Base-by-base conservation (phyloP, 2,329 filamentous ascomycete genomes). In the Bisporella sp. region DNA sequence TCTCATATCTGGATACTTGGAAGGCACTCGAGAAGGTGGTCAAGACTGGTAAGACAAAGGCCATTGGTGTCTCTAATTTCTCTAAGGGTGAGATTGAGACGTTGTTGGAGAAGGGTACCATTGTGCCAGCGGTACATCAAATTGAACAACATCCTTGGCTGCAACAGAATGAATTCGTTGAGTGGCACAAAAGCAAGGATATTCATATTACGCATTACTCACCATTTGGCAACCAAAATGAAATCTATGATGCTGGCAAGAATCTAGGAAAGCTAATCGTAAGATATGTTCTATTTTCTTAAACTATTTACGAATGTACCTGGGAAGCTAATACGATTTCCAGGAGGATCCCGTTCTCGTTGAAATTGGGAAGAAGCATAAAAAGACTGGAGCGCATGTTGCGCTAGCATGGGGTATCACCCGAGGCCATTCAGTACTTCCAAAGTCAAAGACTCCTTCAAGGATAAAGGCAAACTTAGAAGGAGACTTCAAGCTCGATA, bases 51-150 rank as follows among this genome's bases (percentile, higher is more conserved):
- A 74, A 78, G 57, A 73, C 75, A 4, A 73, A 71, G 53, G 69
- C 78, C 52, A 81, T 85, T 48, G 81, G 82, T 45, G 72, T 85
- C 42, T 82, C 78, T 50, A 85, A 85, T 68, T 85, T 83, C 69
- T 66, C 66, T 5, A 60, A 61, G 50, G 51, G 55, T 6, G 66
- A 73, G n/a, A 56, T 74, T 5, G 62, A 71, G 55, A 52, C 59
- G 6, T 59, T 74, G 9, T 48, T 72, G 35, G 57, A 67, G n/a
- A 65, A 73, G 41, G 73, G 71, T 41, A 66, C 63, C 4, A 67
- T 81, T 44, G 66, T 71, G 3, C 81, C 81, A 1, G 74, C 75
- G 8, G 75, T 74, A 11, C 81, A 84, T 62, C 79, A 84, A 65
- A 75, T 77, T 48, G 74, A 77, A 60, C 71, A 73, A 28, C 74